phyloP scores from a whole-genome alignment of 2,329 filamentous ascomycete species.

The Drechslerella coelobrocha region DNA sequence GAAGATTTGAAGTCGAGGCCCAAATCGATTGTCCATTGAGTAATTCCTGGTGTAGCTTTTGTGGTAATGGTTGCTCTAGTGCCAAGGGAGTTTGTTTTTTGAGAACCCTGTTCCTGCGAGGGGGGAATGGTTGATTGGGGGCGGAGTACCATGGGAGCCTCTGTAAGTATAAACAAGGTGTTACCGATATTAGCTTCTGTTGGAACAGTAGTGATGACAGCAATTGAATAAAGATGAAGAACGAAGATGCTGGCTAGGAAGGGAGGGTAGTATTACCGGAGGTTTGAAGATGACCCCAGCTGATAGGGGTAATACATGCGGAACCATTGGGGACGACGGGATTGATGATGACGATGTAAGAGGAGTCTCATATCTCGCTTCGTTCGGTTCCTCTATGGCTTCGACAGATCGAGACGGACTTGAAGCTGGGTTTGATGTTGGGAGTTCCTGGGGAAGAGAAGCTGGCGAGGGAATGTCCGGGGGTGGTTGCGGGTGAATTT shows the following conservation, averaged over 20 bases:
- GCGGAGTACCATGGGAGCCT: conserved; percentile 64
- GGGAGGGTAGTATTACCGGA: conserved; percentile 7
- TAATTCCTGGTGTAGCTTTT: conserved; percentile 59
- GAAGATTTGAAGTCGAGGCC: no score
- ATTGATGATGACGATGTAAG: conserved; percentile 34
- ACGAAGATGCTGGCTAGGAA: not conserved
- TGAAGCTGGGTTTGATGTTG: conserved; percentile 24
- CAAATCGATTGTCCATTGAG: no score
- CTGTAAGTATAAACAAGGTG: not conserved
- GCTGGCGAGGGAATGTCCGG: conserved; percentile 39
- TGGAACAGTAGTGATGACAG: conserved; percentile 1
- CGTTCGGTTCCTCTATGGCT: conserved; percentile 26
- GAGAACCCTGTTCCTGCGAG: conserved; percentile 57
- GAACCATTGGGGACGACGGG: conserved; percentile 28
- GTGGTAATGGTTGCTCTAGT: conserved; percentile 56
- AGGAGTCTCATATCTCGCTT: conserved; percentile 33
- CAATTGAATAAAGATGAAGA: not conserved
- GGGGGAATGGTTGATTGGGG: conserved; percentile 61
- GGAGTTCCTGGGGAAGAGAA: conserved; percentile 27
- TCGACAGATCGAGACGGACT: conserved; percentile 32
- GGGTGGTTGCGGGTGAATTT: conserved; percentile 18
- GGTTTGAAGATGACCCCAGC: conserved; percentile 6
- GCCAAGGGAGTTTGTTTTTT: conserved; percentile 7
- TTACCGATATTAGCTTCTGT: conserved; percentile 4
- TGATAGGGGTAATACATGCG: conserved; percentile 13